phyloP scores from a whole-genome alignment of 495 filamentous ascomycete genomes.

The Elasticomyces elasticus region DNA sequence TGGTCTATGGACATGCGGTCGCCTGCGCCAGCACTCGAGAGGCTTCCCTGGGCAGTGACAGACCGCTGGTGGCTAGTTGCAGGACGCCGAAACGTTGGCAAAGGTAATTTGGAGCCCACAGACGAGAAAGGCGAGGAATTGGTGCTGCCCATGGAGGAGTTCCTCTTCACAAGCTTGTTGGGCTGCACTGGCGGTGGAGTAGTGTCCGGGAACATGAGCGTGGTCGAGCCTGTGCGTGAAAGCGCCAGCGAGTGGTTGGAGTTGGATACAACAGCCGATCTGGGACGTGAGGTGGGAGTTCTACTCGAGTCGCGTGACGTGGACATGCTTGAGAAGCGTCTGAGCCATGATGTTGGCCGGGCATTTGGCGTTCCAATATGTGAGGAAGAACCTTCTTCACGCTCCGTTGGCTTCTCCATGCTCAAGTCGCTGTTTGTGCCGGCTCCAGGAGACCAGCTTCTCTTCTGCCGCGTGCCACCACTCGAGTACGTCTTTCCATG shows the following conservation, averaged over 20 bases:
- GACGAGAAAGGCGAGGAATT: slow-evolving; percentile 30
- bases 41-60: slow-evolving; percentile 51
- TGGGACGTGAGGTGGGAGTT: slow-evolving; percentile 54
- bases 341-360: slow-evolving; percentile 52
- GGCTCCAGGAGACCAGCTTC: slow-evolving; percentile 7
- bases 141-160: slow-evolving; percentile 50
- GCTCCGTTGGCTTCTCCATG: neutral
- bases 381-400: neutral
- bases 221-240: slow-evolving; percentile 46
- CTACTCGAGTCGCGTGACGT: slow-evolving; percentile 57
- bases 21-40: slow-evolving; percentile 7
- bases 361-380: slow-evolving; percentile 3
- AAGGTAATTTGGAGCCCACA: slow-evolving; percentile 40
- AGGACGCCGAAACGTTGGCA: slow-evolving; percentile 58
- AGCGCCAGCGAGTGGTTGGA: slow-evolving; percentile 54
- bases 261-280: slow-evolving; percentile 58
- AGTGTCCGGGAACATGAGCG: slow-evolving; percentile 47
- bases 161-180: slow-evolving; percentile 86
- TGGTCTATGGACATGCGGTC: slow-evolving; percentile 22
- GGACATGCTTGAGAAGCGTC: slow-evolving; percentile 62
- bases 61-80: slow-evolving; percentile 83
- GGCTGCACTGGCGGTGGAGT: slow-evolving; percentile 44
- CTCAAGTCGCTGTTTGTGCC: slow-evolving; percentile 8
- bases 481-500: slow-evolving; percentile 2
- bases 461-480: slow-evolving; percentile 3